Evolutionary conservation across 208 protist species (phyloP), one percentile per base, ranked within the genome.

Genomic region (Willaertia magna): DNA sequence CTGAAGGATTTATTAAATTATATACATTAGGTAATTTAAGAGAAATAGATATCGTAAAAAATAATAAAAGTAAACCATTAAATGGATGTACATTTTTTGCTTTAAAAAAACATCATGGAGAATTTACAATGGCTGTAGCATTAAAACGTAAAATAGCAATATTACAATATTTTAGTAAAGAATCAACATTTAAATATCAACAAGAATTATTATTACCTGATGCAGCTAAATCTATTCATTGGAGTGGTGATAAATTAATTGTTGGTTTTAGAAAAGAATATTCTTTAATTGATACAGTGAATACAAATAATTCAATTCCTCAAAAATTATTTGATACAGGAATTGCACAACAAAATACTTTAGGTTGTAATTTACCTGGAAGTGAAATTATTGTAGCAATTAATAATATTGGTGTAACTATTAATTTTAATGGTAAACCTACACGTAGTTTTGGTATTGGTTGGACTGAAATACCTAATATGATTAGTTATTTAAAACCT

Each of bases 191-290:
- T n/a, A 84, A 46, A 49, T 40, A 48, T 44, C 18, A 40, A 52
- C 47, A 48, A 40, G 86, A 87, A 44, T 44, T 74, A 14, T 6
- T 40, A n/a, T 22, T 87, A n/a, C 86, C 86, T 43, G 79, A 85
- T 39, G 26, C n/a, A 49, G 52, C 84, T 14, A 87, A 85, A 79
- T 44, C 42, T 12, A 44, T 87, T 4, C 61, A 74, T 61, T 87
- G 86, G 86, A 87, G 86, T 39, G 83, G 52, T 34, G 49, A 87
- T 16, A 85, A 55, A 11, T 11, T 87, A 18, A 87, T 49, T 75
- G 47, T 87, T 49, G 83, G 75, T 26, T 86, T 84, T n/a, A 87
- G 87, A 34, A 86, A 44, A 44, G 86, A 87, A 43, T 74, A 52
- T 40, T 78, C 39, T 11, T 82, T 78, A 4, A 40, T 87, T 34